These are phyloP conservation scores for Amylocarpus encephaloides DNA, from an alignment of 2,329 filamentous ascomycete genomes.

Conservation along the genomic window DNA sequence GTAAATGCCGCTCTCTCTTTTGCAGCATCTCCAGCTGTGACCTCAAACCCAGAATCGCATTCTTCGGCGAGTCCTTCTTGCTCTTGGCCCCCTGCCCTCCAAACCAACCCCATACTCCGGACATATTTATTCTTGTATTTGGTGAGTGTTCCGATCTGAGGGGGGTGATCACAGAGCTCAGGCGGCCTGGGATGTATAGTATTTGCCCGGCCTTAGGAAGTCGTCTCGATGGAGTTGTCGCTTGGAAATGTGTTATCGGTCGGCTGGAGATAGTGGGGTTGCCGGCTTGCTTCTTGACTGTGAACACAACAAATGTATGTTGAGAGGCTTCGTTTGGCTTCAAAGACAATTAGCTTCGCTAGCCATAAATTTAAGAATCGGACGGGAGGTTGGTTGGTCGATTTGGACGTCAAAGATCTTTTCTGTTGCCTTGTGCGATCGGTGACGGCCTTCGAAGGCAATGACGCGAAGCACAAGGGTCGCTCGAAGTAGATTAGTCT, in stretches of 20 bases:
- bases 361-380: not conserved
- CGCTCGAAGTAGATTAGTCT: too few species aligned
- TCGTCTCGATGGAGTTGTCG: not conserved
- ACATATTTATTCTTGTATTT: conserved; percentile 42
- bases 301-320: not conserved
- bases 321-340: not conserved
- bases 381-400: not conserved
- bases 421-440: not conserved
- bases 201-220: not conserved
- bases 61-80: conserved; percentile 91
- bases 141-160: conserved; percentile 7
- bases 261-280: conserved; percentile 25
- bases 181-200: conserved; percentile 7
- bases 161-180: conserved; percentile 4
- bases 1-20: conserved; percentile 88
- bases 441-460: not conserved
- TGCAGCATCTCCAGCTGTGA: conserved; percentile 94
- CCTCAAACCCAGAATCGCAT: conserved; percentile 84
- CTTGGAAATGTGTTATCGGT: conserved; percentile 17
- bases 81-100: conserved; percentile 76
- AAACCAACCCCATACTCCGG: conserved; percentile 81
- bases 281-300: not conserved
- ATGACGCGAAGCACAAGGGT: too few species aligned
- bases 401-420: not conserved
- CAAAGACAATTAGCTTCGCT: not conserved